A percentile compares a stretch with the other conserved stretches of the same genome.
phyloP scores from a whole-genome alignment of 2,329 filamentous ascomycete genomes.

The Eurotiales sp. region DNA sequence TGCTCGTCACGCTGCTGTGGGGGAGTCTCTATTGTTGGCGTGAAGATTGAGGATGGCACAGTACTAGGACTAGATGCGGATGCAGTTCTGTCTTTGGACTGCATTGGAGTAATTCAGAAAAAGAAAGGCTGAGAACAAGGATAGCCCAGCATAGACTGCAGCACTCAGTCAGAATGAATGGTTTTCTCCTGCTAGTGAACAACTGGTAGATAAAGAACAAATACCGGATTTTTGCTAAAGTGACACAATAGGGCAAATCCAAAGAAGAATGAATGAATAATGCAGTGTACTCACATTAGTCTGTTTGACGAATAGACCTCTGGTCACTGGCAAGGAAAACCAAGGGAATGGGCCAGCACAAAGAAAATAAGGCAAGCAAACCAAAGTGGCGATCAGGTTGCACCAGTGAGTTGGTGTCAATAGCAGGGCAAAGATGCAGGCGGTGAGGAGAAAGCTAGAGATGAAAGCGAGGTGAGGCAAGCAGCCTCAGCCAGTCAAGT shows the following conservation, averaged over 20 bases:
- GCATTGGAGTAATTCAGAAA: slow-evolving; percentile 11
- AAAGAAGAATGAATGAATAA: not conserved
- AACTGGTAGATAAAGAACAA: not conserved
- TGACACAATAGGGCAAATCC: not conserved
- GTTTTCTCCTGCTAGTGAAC: not conserved
- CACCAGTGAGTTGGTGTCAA: slow-evolving; percentile 10
- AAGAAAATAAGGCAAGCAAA: slow-evolving; percentile 10
- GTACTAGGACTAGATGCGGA: slow-evolving; percentile 4
- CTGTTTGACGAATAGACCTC: slow-evolving; percentile 1
- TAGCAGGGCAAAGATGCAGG: slow-evolving; percentile 5
- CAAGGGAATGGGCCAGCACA: slow-evolving; percentile 4
- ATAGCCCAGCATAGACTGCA: not conserved
- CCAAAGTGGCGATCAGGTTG: slow-evolving; percentile 12
- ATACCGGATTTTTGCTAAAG: not conserved
- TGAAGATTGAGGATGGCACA: slow-evolving; percentile 9
- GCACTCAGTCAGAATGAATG: not conserved
- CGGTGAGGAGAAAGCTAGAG: slow-evolving; percentile 4
- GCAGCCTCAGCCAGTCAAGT: slow-evolving; percentile 10
- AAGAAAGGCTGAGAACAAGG: not conserved
- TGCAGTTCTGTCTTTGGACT: slow-evolving; percentile 12
- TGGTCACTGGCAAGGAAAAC: not conserved
- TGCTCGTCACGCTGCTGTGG: slow-evolving; percentile 1
- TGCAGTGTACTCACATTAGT: slow-evolving; percentile 2
- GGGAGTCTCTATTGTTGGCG: slow-evolving; percentile 1
- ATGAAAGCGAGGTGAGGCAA: slow-evolving; percentile 1